A percentile compares a stretch with the other conserved stretches of the same genome.
phyloP scores from a whole-genome alignment of 352 stramenopile species.

The Phytophthora sp. region DNA sequence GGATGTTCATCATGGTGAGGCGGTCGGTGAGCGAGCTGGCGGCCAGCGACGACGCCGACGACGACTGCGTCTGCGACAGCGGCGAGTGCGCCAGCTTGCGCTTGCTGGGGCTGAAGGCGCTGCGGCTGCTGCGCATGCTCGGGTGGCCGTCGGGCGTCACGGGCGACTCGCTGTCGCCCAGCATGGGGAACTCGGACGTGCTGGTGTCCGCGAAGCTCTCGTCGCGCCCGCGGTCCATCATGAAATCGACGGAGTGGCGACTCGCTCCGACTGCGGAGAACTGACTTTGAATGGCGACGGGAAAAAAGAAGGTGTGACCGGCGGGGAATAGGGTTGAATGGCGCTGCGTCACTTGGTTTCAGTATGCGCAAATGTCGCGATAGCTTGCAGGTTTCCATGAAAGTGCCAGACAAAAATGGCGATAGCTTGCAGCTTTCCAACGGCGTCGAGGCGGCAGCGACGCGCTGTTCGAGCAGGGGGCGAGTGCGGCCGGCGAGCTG shows the following conservation, averaged over 20 bases:
- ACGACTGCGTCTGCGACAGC: conserved; percentile 34
- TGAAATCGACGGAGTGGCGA: conserved; percentile 20
- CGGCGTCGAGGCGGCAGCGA: too few species aligned
- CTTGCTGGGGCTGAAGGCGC: conserved; percentile 31
- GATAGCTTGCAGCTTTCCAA: conserved; percentile 2
- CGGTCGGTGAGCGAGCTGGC: conserved; percentile 53
- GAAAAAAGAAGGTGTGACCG: conserved; percentile 15
- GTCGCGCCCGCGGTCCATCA: conserved; percentile 24
- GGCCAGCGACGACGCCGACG: conserved; percentile 23
- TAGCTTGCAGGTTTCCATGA: conserved; percentile 18
- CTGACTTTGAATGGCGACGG: conserved; percentile 13
- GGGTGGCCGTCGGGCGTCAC: conserved; percentile 29
- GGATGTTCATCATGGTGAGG: conserved; percentile 70
- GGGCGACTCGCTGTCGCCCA: conserved; percentile 37
- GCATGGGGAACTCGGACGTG: conserved; percentile 40
- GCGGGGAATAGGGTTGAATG: neutral
- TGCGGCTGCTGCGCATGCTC: conserved; percentile 25
- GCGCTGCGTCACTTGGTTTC: conserved; percentile 2
- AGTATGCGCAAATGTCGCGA: conserved; percentile 19
- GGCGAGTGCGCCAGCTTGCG: conserved; percentile 31
- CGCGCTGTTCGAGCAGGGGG: too few species aligned
- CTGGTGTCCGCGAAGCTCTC: conserved; percentile 26
- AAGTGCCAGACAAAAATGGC: conserved; percentile 12
- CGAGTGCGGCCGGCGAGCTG: too few species aligned
- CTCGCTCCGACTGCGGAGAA: conserved; percentile 2